Conservation (phyloP, 2,329 filamentous ascomycete species). For the Pezizomycotina sp. region DNA sequence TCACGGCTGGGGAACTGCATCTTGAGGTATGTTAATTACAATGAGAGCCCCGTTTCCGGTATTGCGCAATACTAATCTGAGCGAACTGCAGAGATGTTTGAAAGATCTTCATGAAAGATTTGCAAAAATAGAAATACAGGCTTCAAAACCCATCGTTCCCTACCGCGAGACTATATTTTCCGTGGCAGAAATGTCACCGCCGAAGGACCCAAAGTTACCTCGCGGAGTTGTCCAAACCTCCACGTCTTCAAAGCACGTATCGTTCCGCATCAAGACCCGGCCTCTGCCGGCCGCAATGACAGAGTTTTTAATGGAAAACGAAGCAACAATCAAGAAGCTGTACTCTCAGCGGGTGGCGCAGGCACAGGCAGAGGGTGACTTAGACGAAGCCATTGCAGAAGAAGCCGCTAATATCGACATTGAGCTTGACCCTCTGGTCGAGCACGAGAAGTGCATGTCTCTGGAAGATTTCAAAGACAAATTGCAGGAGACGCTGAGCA, state of each 20-base stretch:
- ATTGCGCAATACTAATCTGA: slow-evolving; percentile 5
- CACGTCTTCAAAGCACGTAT: slow-evolving; percentile 75
- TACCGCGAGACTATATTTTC: slow-evolving; percentile 84
- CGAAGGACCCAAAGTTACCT: slow-evolving; percentile 64
- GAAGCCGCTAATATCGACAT: slow-evolving; percentile 35
- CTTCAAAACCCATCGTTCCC: slow-evolving; percentile 83
- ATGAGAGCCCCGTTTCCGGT: not conserved
- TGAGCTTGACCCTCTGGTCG: slow-evolving; percentile 33
- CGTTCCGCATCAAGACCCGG: slow-evolving; percentile 55
- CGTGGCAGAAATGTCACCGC: slow-evolving; percentile 79
- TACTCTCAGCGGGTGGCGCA: slow-evolving; percentile 52
- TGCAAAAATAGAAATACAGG: slow-evolving; percentile 84
- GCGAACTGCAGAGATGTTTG: slow-evolving; percentile 50
- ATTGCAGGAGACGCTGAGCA: slow-evolving; percentile 46
- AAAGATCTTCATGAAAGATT: slow-evolving; percentile 88
- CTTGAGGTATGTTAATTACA: slow-evolving; percentile 36
- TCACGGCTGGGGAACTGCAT: slow-evolving; percentile 88
- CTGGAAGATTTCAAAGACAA: slow-evolving; percentile 60
- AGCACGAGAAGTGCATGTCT: slow-evolving; percentile 47
- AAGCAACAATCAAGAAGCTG: slow-evolving; percentile 58
- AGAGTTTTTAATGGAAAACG: slow-evolving; percentile 69
- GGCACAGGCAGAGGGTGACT: slow-evolving; percentile 29
- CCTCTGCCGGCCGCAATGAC: slow-evolving; percentile 66
- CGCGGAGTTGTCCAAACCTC: slow-evolving; percentile 59
- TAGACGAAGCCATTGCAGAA: slow-evolving; percentile 29